Conservation (phyloP, 257 asterid genomes). For the Solanum raphanifolium region DNA sequence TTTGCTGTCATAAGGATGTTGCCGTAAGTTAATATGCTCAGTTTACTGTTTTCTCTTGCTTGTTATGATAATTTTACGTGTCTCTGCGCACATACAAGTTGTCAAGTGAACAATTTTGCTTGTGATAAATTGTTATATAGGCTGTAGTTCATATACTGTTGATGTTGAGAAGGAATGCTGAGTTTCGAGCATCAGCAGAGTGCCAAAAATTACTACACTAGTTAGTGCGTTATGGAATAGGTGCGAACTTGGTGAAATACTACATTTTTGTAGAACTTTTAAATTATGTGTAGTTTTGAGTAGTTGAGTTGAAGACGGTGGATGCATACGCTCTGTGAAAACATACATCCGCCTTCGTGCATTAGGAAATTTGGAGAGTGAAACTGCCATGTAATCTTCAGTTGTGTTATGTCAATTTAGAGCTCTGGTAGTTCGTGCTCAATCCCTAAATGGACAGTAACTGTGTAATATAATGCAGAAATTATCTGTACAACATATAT, state of each 20-base stretch:
- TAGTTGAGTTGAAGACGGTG: not conserved
- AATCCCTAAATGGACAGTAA: not conserved
- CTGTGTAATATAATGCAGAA: not conserved
- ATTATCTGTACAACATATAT: not conserved
- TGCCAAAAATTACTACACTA: not conserved
- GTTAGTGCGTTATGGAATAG: not conserved
- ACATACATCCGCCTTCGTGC: not conserved
- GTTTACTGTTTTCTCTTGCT: not conserved
- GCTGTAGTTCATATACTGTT: not conserved
- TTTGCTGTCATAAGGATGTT: constrained; percentile 46
- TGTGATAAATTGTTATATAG: not conserved
- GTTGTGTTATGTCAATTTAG: not conserved
- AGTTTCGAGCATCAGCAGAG: not conserved
- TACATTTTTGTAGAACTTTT: not conserved
- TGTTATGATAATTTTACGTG: not conserved
- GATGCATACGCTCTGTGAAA: not conserved
- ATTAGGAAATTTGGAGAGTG: not conserved
- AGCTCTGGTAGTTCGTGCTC: not conserved
- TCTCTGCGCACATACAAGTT: not conserved
- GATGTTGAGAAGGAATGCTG: not conserved
- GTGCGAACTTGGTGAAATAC: not conserved
- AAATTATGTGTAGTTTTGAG: not conserved
- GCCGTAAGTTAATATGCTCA: constrained; percentile 32
- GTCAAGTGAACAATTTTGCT: not conserved
- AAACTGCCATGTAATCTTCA: not conserved